Evolutionary conservation across 2,329 filamentous ascomycete species (phyloP).

Genomic region (Xylariaceae sp.): DNA sequence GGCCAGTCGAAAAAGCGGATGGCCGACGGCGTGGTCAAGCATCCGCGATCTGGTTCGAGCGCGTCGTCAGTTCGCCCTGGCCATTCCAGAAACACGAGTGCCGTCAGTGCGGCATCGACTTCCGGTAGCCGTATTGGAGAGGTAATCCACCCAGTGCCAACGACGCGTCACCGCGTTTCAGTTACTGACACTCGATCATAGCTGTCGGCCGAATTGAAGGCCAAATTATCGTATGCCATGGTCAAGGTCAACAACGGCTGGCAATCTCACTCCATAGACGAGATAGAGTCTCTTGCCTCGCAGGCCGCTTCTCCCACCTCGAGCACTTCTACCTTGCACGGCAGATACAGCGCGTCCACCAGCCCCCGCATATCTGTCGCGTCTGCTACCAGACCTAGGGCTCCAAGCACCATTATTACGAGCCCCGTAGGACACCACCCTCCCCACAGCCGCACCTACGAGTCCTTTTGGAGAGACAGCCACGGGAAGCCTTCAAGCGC

Average conservation of each 20-base stretch:
- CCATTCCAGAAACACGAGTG: conserved; percentile 74
- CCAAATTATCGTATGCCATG: conserved; percentile 89
- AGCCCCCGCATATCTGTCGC: conserved; percentile 53
- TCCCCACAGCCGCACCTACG: conserved; percentile 41
- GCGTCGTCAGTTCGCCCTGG: conserved; percentile 52
- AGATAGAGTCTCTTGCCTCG: conserved; percentile 75
- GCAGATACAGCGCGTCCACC: conserved; percentile 54
- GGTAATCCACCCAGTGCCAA: conserved; percentile 53
- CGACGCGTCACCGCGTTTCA: conserved; percentile 15
- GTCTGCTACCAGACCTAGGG: conserved; percentile 39
- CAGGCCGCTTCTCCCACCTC: conserved; percentile 66
- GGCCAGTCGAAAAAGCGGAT: conserved; percentile 68
- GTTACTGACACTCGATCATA: conserved; percentile 28
- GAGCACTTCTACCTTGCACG: conserved; percentile 58
- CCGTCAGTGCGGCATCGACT: conserved; percentile 63
- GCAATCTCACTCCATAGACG: conserved; percentile 76
- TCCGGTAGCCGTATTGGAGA: conserved; percentile 75
- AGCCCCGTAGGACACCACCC: conserved; percentile 32
- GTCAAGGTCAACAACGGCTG: conserved; percentile 90
- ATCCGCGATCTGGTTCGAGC: conserved; percentile 43
- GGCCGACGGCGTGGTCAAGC: conserved; percentile 74
- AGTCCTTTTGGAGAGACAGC: conserved; percentile 50
- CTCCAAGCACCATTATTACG: conserved; percentile 35
- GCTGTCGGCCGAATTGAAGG: conserved; percentile 65
- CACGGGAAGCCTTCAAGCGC: conserved; percentile 41